Evolutionary conservation across 495 filamentous ascomycete species (phyloP).

Genomic region (Hypoxylon cercidicola): DNA sequence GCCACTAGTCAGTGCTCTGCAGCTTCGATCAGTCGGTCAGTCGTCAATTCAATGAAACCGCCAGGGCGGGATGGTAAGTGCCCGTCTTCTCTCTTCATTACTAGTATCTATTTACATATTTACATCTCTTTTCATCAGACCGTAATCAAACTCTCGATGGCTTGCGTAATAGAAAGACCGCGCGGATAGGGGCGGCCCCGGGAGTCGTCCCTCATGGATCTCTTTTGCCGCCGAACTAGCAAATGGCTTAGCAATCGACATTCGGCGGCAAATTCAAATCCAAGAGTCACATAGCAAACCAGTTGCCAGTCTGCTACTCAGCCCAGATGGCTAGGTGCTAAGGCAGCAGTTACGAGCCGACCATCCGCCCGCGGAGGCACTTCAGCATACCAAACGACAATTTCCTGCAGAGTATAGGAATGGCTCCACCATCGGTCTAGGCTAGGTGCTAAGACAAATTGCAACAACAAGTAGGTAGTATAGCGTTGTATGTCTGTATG

Average conservation of each 20-base stretch:
- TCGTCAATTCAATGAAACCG: conserved; percentile 38
- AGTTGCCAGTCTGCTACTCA: neutral
- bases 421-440: conserved; percentile 23
- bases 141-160: conserved; percentile 1
- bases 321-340: neutral
- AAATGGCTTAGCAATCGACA: conserved; percentile 33
- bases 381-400: conserved; percentile 29
- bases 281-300: conserved; percentile 30
- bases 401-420: conserved; percentile 23
- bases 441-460: conserved; percentile 29
- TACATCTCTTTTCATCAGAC: neutral
- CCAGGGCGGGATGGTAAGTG: conserved; percentile 33
- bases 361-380: neutral
- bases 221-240: conserved; percentile 32
- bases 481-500: conserved; percentile 19
- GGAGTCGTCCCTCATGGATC: conserved; percentile 10
- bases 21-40: conserved; percentile 34
- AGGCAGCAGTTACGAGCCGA: neutral
- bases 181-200: conserved; percentile 38
- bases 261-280: conserved; percentile 31
- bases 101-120: neutral
- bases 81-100: conserved; percentile 13
- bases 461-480: conserved; percentile 16
- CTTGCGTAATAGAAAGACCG: conserved; percentile 12
- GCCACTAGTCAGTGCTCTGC: conserved; percentile 42